Conservation (phyloP, 2,329 filamentous ascomycete species). For the Pseudonectria foliicola region DNA sequence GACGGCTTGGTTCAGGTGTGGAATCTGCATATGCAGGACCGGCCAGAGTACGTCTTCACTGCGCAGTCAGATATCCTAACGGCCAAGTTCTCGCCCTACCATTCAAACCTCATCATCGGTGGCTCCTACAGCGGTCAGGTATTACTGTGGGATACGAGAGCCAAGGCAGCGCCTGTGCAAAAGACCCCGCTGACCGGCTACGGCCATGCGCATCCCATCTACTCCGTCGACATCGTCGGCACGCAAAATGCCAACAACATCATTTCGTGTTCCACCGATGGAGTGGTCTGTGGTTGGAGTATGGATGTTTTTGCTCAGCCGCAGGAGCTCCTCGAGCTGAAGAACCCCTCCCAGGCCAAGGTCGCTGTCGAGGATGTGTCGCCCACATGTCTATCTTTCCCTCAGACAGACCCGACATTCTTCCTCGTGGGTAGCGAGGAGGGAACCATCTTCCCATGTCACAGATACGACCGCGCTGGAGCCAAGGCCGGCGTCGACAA, state of each 20-base stretch:
- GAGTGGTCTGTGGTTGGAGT: constrained; percentile 93
- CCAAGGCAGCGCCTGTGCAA: constrained; percentile 81
- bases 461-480: constrained; percentile 93
- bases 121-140: constrained; percentile 97
- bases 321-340: constrained; percentile 85
- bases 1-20: constrained; percentile 93
- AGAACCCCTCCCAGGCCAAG: constrained; percentile 76
- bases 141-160: constrained; percentile 91
- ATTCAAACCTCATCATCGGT: constrained; percentile 91
- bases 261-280: constrained; percentile 92
- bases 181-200: constrained; percentile 94
- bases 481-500: constrained; percentile 94
- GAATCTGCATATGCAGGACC: constrained; percentile 91
- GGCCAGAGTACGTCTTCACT: constrained; percentile 94
- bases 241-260: constrained; percentile 99
- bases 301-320: constrained; percentile 97
- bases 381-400: constrained; percentile 91
- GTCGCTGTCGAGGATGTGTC: constrained; percentile 78
- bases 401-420: constrained; percentile 90
- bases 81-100: constrained; percentile 97
- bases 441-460: constrained; percentile 91
- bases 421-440: constrained; percentile 97
- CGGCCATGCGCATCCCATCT: constrained; percentile 93
- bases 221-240: constrained; percentile 89
- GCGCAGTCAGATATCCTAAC: constrained; percentile 92